phyloP scores from a whole-genome alignment of 306 rosid genomes.

The Fragaria vesca region DNA sequence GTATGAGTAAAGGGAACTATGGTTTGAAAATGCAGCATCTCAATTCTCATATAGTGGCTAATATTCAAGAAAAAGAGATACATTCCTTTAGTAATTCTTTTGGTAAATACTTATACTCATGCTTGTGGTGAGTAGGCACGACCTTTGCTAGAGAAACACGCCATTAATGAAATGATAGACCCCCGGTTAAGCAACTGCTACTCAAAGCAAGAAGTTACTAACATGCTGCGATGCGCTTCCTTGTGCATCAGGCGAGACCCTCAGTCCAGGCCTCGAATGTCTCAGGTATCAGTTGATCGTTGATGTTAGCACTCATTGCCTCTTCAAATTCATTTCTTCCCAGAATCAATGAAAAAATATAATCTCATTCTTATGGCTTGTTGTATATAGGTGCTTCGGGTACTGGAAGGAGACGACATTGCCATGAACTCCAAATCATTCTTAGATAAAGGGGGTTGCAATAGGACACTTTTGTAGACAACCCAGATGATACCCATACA shows the following conservation, averaged over 20 bases:
- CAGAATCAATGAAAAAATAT: neutral
- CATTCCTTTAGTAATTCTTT: neutral
- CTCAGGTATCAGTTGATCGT: constrained; percentile 56
- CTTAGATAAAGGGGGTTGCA: constrained; percentile 1
- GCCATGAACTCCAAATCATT: constrained; percentile 30
- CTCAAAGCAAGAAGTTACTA: constrained; percentile 53
- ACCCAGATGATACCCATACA: neutral
- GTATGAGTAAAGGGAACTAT: constrained; percentile 8
- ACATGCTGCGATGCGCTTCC: constrained; percentile 78
- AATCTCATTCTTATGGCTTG: neutral
- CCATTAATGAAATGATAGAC: constrained; percentile 57
- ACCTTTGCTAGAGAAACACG: constrained; percentile 62
- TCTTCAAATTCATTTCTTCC: neutral
- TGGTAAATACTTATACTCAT: constrained; percentile 21
- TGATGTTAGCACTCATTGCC: neutral
- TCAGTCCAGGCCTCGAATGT: constrained; percentile 81
- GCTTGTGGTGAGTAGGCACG: constrained; percentile 59
- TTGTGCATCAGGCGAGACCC: constrained; percentile 73
- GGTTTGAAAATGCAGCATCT: neutral
- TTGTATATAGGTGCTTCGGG: constrained; percentile 64
- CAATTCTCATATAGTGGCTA: neutral
- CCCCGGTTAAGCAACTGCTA: constrained; percentile 59
- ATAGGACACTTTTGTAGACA: constrained; percentile 3
- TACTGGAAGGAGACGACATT: constrained; percentile 81
- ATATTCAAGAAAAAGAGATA: neutral